These are phyloP conservation scores for Astraeus odoratus DNA, from an alignment of 768 basidiomycete genomes.

Conservation along the genomic window DNA sequence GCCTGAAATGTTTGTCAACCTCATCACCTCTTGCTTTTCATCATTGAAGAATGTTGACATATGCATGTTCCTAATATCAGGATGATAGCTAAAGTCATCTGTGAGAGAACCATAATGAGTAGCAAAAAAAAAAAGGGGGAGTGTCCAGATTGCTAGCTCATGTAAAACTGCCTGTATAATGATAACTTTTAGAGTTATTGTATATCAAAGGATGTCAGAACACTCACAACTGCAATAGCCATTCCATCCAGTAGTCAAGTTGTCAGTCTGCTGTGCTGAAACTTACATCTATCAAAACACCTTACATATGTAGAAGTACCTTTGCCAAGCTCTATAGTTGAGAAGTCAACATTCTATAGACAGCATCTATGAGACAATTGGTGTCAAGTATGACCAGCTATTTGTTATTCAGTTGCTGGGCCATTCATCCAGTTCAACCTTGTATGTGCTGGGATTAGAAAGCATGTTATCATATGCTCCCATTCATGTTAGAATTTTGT, in stretches of 20 bases:
- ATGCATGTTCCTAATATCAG: slow-evolving; percentile 90
- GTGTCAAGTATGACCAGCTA: slow-evolving; percentile 86
- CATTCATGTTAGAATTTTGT: slow-evolving; percentile 93
- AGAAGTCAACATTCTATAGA: slow-evolving; percentile 6
- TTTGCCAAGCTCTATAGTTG: slow-evolving; percentile 73
- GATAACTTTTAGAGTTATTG: slow-evolving; percentile 5
- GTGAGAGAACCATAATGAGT: slow-evolving; percentile 97
- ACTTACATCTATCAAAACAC: neutral
- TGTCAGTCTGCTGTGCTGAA: slow-evolving; percentile 10
- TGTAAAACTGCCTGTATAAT: slow-evolving; percentile 75
- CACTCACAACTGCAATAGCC: slow-evolving; percentile 84
- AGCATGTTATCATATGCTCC: slow-evolving; percentile 99
- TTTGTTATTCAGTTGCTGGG: slow-evolving; percentile 23
- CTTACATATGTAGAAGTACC: slow-evolving; percentile 91
- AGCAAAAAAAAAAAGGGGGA: slow-evolving; percentile 92
- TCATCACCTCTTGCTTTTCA: slow-evolving; percentile 72
- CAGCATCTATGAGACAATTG: slow-evolving; percentile 29
- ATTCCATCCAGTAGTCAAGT: slow-evolving; percentile 72
- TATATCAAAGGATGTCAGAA: neutral
- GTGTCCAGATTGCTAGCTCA: slow-evolving; percentile 86
- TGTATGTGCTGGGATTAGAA: slow-evolving; percentile 91
- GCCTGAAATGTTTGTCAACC: neutral
- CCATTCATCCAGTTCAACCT: slow-evolving; percentile 98
- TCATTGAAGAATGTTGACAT: slow-evolving; percentile 95
- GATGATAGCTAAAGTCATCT: slow-evolving; percentile 88